phyloP scores from a whole-genome alignment of 1,139 yeast species.

The Yamadazyma pseudoaaseri region DNA sequence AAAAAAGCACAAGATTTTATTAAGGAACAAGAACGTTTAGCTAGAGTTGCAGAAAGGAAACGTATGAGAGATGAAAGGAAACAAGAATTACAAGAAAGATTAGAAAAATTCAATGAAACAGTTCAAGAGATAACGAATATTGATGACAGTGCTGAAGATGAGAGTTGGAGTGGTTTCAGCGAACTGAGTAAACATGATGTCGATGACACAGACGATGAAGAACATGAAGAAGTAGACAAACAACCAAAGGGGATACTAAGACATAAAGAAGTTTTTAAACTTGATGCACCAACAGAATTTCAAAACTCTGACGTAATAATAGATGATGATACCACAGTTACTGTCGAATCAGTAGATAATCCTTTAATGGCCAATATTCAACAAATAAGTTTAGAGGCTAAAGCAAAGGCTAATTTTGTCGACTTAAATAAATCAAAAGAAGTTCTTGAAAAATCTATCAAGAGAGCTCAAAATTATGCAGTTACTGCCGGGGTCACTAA shows the following conservation, averaged over 20 bases:
- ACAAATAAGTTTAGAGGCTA: constrained; percentile 42
- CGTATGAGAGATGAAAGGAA: constrained; percentile 68
- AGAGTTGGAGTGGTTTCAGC: constrained; percentile 43
- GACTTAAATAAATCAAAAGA: constrained; percentile 58
- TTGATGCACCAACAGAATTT: constrained; percentile 34
- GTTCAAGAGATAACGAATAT: constrained; percentile 43
- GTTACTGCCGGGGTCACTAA: constrained; percentile 54
- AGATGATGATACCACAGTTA: constrained; percentile 59
- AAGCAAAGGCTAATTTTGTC: constrained; percentile 65
- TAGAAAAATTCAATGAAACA: constrained; percentile 57
- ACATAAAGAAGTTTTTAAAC: constrained; percentile 43
- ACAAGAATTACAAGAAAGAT: constrained; percentile 59
- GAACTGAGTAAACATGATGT: constrained; percentile 20
- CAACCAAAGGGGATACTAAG: constrained; percentile 38
- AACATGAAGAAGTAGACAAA: constrained; percentile 18
- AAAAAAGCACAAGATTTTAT: constrained; percentile 77
- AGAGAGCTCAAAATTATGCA: constrained; percentile 73
- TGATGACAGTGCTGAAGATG: constrained; percentile 31
- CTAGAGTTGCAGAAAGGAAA: constrained; percentile 74
- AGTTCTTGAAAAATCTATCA: constrained; percentile 61
- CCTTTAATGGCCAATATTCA: constrained; percentile 37
- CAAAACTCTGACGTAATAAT: constrained; percentile 47
- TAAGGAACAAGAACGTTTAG: constrained; percentile 73
- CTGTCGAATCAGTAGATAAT: constrained; percentile 54
- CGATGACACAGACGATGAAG: constrained; percentile 21